Base-by-base conservation (phyloP, 108 stramenopile genomes). In the Licmophora abbreviata region DNA sequence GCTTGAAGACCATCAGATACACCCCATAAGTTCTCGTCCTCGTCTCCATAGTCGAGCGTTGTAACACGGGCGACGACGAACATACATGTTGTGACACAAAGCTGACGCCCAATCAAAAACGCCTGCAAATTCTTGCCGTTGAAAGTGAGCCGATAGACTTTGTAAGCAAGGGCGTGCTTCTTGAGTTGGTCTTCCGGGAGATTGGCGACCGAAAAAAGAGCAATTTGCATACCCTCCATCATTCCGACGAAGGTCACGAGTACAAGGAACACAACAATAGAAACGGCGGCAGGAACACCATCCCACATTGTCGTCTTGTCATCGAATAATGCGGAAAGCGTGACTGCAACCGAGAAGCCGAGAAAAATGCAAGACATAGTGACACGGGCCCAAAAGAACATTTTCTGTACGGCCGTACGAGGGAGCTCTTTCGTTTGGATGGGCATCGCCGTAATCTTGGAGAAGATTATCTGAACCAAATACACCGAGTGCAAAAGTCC, bases 211-310 rank as follows among this genome's bases (percentile, higher is more conserved):
- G 85, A 73, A 46, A 86, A 91, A 48, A 79, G 64, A 36, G 89
- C 89, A 69, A 91, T 86, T 49, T 91, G 88, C 79, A 85, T 86
- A 34, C 77, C 88, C 65, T 91, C 88, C 41, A 91, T 54, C 63
- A 82, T 66, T 65, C 89, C 89, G 40, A 81, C 80, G 32, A 87
- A 37, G 37, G 53, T 49, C 74, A 82, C 72, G 42, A 91, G 63
- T 44, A 84, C 51, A 46, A 86, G 70, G 59, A 91, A 79, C 14
- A 91, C 41, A 46, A 85, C 40, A 24, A 86, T 59, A 3, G 82
- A 51, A 45, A 64, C 62, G 1, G n/a, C 24, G 12, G 37, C 29
- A 9, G 85, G 76, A 29, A 80, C 70, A 42, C 77, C 73, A 12
- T 51, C 59, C 69, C 65, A 74, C 66, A 71, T 71, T 47, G 69